These are phyloP conservation scores for Lasiodiplodia hormozganensis DNA, from an alignment of 2,329 filamentous ascomycete species.

Conservation along the genomic window DNA sequence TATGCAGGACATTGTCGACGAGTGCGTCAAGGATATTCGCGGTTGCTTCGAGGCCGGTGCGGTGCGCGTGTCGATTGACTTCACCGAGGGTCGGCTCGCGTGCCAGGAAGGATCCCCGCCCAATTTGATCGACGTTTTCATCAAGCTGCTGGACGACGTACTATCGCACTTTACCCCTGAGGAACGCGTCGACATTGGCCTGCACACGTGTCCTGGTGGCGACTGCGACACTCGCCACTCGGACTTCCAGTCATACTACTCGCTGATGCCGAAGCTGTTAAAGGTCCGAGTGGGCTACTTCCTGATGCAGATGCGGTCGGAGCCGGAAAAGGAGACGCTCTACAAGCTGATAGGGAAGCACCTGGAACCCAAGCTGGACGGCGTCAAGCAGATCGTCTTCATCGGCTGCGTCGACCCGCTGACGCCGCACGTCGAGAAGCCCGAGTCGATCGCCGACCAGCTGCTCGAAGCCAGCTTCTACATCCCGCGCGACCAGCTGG, in stretches of 20 bases:
- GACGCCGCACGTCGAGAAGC: slow-evolving; percentile 27
- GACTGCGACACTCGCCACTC: slow-evolving; percentile 26
- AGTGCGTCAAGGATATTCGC: slow-evolving; percentile 28
- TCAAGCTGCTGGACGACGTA: slow-evolving; percentile 25
- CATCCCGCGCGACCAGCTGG: slow-evolving; percentile 24
- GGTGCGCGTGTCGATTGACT: slow-evolving; percentile 28
- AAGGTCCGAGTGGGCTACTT: slow-evolving; percentile 27
- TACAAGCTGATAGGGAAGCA: slow-evolving; percentile 22
- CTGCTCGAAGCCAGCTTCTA: slow-evolving; percentile 27
- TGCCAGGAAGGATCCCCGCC: slow-evolving; percentile 26
- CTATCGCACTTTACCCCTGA: slow-evolving; percentile 23
- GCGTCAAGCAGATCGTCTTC: slow-evolving; percentile 17
- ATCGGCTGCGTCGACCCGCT: slow-evolving; percentile 21
- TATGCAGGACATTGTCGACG: slow-evolving; percentile 24
- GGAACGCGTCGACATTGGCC: slow-evolving; percentile 23
- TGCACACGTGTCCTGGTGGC: slow-evolving; percentile 27
- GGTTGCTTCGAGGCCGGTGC: slow-evolving; percentile 26
- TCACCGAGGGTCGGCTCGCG: slow-evolving; percentile 27
- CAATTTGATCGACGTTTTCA: slow-evolving; percentile 25
- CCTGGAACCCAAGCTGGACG: slow-evolving; percentile 21
- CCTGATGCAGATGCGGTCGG: slow-evolving; percentile 27
- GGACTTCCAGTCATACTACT: slow-evolving; percentile 28
- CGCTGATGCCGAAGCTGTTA: slow-evolving; percentile 23
- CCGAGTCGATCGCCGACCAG: slow-evolving; percentile 21
- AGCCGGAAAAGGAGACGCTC: slow-evolving; percentile 19